Base-by-base conservation (phyloP, 2,329 filamentous ascomycete genomes). In the Magnaporthiopsis poae region DNA sequence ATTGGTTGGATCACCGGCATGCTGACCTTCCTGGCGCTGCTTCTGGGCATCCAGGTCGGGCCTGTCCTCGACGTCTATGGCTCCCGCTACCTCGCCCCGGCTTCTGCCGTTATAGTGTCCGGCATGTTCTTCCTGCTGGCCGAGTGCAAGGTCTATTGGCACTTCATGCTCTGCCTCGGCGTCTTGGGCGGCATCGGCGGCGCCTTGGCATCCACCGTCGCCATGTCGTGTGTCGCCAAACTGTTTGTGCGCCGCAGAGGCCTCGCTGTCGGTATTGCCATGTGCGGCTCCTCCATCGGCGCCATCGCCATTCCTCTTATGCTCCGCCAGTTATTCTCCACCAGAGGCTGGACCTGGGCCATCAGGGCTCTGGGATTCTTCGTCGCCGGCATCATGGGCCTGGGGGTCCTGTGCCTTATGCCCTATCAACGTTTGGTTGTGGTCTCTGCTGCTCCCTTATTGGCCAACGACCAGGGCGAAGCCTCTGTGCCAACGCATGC, bases 1-100 rank as follows among this genome's bases (percentile, higher is more conserved):
- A 75, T 84, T 0, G 81, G 80, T 27, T 84, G 81, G 81, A 82
- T 83, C 65, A 77, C 78, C 0, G 79, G 80, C 0, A 68, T 82
- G 4, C 78, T 81, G 46, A 76, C 79, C 5, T 82, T 81, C 62
- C 69, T 83, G 0, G 75, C 77, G 0, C 71, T 82, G 0, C 75
- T 80, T 18, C 73, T 81, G 2, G 80, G 79, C 5, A 77, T 83
- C 5, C 80, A 81, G 69, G 76, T 81, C 9, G 81, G 81, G 0
- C 81, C 81, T 0, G 67, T 83, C 3, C 80, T 82, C 67, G 81
- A 83, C 66, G 75, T 75, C 0, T 80, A 82, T 59, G 82, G 81
- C 0, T 79, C 81, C 0, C 74, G 76, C 7, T 67, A 76, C 31
- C 73, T 83, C 18, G 72, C 77, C 0, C 71, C 78, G 3, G 66